A percentile compares a stretch with the other conserved stretches of the same genome.
Evolutionary conservation across 2,329 filamentous ascomycete genomes (phyloP).

Genomic region (Esteya vermicola): DNA sequence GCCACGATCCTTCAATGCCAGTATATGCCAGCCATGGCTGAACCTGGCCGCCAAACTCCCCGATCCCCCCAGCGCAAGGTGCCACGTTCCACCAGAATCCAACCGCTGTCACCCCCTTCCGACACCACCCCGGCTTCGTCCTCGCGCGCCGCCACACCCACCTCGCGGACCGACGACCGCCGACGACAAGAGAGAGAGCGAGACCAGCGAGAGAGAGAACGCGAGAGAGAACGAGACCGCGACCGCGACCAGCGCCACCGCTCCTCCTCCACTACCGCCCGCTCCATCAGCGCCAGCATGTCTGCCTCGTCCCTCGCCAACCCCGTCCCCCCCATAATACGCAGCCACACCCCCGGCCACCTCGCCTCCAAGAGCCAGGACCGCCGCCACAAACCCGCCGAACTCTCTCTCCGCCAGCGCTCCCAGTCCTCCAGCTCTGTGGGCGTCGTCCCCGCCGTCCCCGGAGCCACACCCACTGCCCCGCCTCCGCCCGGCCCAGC

Average conservation of each 20-base stretch:
- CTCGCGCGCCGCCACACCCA: background rate
- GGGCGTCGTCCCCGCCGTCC: constrained; percentile 14
- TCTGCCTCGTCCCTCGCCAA: constrained; percentile 18
- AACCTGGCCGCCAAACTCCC: constrained; percentile 19
- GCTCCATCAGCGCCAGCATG: background rate
- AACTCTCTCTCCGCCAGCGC: constrained; percentile 38
- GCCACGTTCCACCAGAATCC: constrained; percentile 39
- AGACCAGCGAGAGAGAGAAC: too few species aligned
- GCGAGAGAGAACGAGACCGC: constrained; percentile 13
- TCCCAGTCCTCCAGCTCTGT: constrained; percentile 32
- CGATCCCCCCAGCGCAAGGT: constrained; percentile 28
- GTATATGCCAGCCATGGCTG: constrained; percentile 25
- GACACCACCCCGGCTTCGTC: background rate
- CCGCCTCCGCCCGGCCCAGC: constrained; percentile 13
- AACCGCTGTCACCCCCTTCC: constrained; percentile 18
- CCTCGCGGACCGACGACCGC: constrained; percentile 10
- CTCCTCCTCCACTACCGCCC: background rate
- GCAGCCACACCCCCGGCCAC: constrained; percentile 49
- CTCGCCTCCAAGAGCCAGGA: constrained; percentile 43
- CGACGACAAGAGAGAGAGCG: constrained; percentile 8
- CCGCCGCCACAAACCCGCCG: constrained; percentile 33
- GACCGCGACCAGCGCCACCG: constrained; percentile 11
- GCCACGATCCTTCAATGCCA: constrained; percentile 10
- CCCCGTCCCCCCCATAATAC: constrained; percentile 25
- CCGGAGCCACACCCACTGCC: background rate